A percentile compares a stretch with the other conserved stretches of the same genome.
Conservation (phyloP, 2,329 filamentous ascomycete species). For the Colletotrichum nymphaeae region DNA sequence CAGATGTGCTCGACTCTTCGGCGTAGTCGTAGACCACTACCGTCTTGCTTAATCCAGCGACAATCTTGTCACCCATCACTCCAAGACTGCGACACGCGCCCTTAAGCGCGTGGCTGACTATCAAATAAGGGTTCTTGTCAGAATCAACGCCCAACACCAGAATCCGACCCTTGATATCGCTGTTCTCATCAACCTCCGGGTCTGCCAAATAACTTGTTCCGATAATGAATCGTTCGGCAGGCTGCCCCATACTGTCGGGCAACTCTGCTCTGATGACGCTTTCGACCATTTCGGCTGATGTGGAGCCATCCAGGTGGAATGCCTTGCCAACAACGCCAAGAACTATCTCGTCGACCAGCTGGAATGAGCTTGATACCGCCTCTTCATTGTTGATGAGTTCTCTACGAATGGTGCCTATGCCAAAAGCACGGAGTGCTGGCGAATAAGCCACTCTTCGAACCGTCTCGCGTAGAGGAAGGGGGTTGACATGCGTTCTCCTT, state of each 20-base stretch:
- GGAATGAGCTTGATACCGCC: constrained; percentile 81
- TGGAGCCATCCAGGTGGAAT: constrained; percentile 65
- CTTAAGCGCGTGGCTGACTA: constrained; percentile 77
- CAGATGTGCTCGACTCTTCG: constrained; percentile 66
- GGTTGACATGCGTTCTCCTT: constrained; percentile 87
- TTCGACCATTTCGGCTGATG: constrained; percentile 80
- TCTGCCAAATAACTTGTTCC: constrained; percentile 84
- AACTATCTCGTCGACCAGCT: constrained; percentile 89
- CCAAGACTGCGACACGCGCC: constrained; percentile 85
- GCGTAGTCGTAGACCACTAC: constrained; percentile 70
- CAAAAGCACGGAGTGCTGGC: constrained; percentile 81
- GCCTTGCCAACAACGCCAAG: constrained; percentile 82
- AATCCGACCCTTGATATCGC: constrained; percentile 75
- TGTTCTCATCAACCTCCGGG: constrained; percentile 63
- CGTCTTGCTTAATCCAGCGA: constrained; percentile 91
- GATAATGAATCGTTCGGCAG: constrained; percentile 85
- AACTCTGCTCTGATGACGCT: constrained; percentile 83
- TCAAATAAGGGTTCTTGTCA: constrained; percentile 77
- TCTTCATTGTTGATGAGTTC: constrained; percentile 79
- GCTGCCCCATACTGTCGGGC: constrained; percentile 64
- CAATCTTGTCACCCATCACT: constrained; percentile 80
- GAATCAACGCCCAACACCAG: constrained; percentile 85
- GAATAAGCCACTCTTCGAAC: constrained; percentile 91
- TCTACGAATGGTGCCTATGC: constrained; percentile 85
- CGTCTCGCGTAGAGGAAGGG: constrained; percentile 82